Evolutionary conservation across 2,329 filamentous ascomycete genomes (phyloP), one percentile per base, ranked within the genome.

Genomic region (Claviceps digitariae): DNA sequence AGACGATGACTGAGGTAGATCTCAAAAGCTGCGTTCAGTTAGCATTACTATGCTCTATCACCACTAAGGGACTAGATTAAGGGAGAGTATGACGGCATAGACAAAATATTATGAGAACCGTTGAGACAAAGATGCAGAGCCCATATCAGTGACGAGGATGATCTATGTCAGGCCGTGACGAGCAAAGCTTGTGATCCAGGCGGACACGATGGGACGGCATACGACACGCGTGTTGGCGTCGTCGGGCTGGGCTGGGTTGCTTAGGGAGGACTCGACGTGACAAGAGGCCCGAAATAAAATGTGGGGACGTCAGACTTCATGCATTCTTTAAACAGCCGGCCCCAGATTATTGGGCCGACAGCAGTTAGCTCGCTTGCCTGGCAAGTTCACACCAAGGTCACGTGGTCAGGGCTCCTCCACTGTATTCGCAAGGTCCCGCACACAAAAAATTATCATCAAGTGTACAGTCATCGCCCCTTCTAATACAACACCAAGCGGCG

Each of bases 401-500:
- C 67, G 67, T 70, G 67, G 60, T 63, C 60, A 67, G 64, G 66
- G 66, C 61, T 67, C 61, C 64, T 60, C 60, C 56, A 36, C 52
- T 44, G 56, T 40, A 44, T 55, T 56, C 53, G 55, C 56, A 56
- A 52, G 55, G 59, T 60, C 58, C 62, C 60, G 61, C 67, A 65
- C 67, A 69, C 65, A 69, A 69, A 69, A 69, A 67, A 63, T 64
- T 66, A 62, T 65, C 61, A 57, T 58, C 55, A 55, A 57, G 53
- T 55, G 55, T 53, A 55, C 56, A 59, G 57, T 25, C 47, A 51
- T 25, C 58, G 59, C 61, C 62, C 67, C 62, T 60, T 63, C 29
- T 60, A 63, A 64, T 60, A 66, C 62, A 67, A 67, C 67, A 70
- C 64, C 64, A 69, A 70, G 67, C 67, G 67, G 67, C 65, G 62